Percentiles rank a stretch among this genome's conserved stretches.
Conservation (phyloP, 345 rosid genomes). For the Acer yangbiense region DNA sequence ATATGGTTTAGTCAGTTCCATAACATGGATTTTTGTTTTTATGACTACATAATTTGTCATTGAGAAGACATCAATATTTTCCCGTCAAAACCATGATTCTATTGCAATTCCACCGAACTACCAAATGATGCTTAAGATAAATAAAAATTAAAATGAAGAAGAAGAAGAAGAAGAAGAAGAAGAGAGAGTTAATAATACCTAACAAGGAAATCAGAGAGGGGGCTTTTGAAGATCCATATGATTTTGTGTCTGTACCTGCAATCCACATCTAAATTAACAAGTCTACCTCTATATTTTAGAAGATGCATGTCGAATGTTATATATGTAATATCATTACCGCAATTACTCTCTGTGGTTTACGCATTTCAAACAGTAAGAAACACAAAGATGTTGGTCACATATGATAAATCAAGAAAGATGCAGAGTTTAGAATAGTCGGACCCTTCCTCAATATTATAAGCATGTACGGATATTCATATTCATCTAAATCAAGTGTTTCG, state of each 20-base stretch:
- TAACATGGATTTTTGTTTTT: background rate
- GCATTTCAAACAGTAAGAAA: background rate
- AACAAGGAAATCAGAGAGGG: constrained; percentile 85
- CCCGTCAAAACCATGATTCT: background rate
- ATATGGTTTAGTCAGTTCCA: background rate
- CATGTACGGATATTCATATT: no score
- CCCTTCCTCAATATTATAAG: background rate
- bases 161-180: background rate
- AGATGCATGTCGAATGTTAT: background rate
- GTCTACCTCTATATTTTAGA: background rate
- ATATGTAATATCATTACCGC: background rate
- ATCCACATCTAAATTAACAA: constrained; percentile 23
- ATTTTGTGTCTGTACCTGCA: constrained; percentile 59
- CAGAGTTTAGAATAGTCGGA: background rate
- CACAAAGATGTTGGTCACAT: background rate
- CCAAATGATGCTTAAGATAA: constrained; percentile 4
- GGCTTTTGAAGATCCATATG: constrained; percentile 63
- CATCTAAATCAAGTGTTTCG: no score
- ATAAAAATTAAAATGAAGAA: background rate
- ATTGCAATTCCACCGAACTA: background rate
- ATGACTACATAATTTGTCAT: background rate
- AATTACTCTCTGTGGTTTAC: background rate
- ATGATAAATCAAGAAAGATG: background rate
- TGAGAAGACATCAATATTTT: background rate
- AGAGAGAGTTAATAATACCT: constrained; percentile 46